phyloP scores from a whole-genome alignment of 768 basidiomycete species.

The Leucosporidium yakuticum region DNA sequence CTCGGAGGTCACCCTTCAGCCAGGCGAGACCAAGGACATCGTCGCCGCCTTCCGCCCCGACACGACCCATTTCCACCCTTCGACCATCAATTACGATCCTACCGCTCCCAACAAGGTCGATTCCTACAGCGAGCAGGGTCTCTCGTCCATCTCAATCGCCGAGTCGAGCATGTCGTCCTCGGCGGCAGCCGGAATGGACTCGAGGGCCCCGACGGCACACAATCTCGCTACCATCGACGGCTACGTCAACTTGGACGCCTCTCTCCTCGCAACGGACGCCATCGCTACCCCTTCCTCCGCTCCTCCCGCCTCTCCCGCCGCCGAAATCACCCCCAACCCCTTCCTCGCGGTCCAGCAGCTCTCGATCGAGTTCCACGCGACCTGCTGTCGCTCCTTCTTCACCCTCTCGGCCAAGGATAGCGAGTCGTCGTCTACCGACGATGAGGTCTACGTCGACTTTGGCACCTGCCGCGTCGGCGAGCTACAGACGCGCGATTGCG shows the following conservation, averaged over 20 bases:
- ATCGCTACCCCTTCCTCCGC: not conserved
- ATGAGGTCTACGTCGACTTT: conserved; percentile 35
- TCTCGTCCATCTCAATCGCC: conserved; percentile 1
- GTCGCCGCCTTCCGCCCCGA: conserved; percentile 2
- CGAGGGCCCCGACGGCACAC: not conserved
- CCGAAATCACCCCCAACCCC: not conserved
- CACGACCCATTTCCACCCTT: conserved; percentile 3
- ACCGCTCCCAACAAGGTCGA: not conserved
- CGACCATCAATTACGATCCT: not conserved
- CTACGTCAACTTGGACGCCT: conserved; percentile 6
- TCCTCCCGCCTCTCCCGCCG: not conserved
- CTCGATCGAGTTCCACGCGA: conserved; percentile 40
- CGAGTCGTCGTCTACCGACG: not conserved
- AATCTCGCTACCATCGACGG: conserved; percentile 4
- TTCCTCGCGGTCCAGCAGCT: conserved; percentile 14
- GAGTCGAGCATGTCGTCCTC: not conserved
- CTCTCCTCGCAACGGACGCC: not conserved
- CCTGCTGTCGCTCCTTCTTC: conserved; percentile 41
- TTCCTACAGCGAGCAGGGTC: conserved; percentile 2
- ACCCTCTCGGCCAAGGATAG: conserved; percentile 26
- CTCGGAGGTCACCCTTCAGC: not conserved
- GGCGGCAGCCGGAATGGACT: not conserved
- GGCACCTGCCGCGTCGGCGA: conserved; percentile 38
- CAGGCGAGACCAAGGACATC: conserved; percentile 1
- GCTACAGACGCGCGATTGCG: conserved; percentile 38